phyloP scores from a whole-genome alignment of 768 basidiomycete species.

The Pleurotus cornucopiae region DNA sequence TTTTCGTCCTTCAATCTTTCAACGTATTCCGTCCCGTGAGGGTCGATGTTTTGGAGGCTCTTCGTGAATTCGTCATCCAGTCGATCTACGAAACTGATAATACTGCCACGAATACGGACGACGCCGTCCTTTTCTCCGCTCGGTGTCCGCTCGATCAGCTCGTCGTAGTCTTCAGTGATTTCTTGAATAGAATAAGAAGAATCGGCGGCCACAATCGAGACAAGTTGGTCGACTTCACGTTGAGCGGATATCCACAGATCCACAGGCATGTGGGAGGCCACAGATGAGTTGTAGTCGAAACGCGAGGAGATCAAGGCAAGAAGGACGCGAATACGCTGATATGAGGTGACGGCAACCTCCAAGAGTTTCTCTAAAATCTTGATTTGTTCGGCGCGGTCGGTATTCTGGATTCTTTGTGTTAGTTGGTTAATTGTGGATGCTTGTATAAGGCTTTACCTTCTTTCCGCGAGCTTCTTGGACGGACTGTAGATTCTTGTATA shows the following conservation, averaged over 20 bases:
- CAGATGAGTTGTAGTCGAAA: conserved; percentile 93
- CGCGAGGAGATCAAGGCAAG: conserved; percentile 91
- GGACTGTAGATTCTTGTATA: conserved; percentile 89
- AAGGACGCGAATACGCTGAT: conserved; percentile 92
- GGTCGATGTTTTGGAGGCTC: conserved; percentile 96
- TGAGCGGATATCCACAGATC: conserved; percentile 90
- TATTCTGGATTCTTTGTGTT: conserved; percentile 62
- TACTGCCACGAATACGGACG: conserved; percentile 88
- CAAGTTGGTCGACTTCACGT: conserved; percentile 82
- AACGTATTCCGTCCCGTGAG: conserved; percentile 98
- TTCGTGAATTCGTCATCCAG: conserved; percentile 98
- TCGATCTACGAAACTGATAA: conserved; percentile 95
- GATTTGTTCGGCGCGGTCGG: conserved; percentile 93
- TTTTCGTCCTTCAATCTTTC: conserved; percentile 96
- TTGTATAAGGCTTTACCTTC: conserved; percentile 53
- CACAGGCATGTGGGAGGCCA: conserved; percentile 83
- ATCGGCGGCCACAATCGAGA: conserved; percentile 72
- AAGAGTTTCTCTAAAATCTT: conserved; percentile 84
- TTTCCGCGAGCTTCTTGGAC: conserved; percentile 94
- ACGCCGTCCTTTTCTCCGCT: conserved; percentile 62
- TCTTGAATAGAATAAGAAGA: conserved; percentile 82
- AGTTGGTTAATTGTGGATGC: conserved; percentile 2
- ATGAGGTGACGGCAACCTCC: conserved; percentile 80
- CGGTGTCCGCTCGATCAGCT: conserved; percentile 78
- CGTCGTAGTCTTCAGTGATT: conserved; percentile 87